A percentile compares a stretch with the other conserved stretches of the same genome.
Evolutionary conservation across 1,284 basidiomycete species (phyloP).

Genomic region (Trichosporon asahii): DNA sequence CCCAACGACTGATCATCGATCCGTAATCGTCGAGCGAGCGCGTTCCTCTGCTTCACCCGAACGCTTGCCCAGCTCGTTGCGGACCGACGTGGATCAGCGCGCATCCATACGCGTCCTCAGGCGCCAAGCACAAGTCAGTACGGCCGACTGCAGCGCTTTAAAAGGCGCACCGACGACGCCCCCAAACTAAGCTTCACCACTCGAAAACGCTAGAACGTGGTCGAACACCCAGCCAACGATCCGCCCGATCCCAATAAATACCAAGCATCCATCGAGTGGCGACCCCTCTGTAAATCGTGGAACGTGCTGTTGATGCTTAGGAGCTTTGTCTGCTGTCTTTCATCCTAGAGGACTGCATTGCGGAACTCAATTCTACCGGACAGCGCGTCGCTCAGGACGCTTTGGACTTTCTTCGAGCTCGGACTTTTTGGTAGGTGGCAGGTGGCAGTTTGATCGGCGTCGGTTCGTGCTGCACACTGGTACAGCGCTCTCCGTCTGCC

Average conservation of each 20-base stretch:
- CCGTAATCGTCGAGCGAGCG: neutral
- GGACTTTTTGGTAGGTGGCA: neutral
- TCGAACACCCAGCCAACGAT: neutral
- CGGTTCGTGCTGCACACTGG: neutral
- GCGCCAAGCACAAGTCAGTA: neutral
- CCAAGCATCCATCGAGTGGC: neutral
- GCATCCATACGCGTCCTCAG: neutral
- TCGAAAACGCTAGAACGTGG: conserved; percentile 2
- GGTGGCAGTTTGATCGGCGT: conserved; percentile 3
- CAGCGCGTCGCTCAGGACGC: neutral
- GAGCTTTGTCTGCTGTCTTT: neutral
- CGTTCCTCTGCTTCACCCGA: neutral
- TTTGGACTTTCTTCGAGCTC: neutral
- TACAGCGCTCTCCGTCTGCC: neutral
- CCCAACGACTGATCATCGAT: conserved; percentile 5
- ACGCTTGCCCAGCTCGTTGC: neutral
- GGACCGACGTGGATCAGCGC: conserved; percentile 1
- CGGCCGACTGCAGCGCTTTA: neutral
- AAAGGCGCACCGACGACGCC: neutral
- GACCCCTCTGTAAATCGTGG: neutral
- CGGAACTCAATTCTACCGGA: neutral
- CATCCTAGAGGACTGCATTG: neutral
- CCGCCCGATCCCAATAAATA: neutral
- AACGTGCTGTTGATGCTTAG: neutral
- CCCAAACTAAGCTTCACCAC: neutral